phyloP scores from a whole-genome alignment of 2,329 filamentous ascomycete species.

The Arachnomyces sp. region DNA sequence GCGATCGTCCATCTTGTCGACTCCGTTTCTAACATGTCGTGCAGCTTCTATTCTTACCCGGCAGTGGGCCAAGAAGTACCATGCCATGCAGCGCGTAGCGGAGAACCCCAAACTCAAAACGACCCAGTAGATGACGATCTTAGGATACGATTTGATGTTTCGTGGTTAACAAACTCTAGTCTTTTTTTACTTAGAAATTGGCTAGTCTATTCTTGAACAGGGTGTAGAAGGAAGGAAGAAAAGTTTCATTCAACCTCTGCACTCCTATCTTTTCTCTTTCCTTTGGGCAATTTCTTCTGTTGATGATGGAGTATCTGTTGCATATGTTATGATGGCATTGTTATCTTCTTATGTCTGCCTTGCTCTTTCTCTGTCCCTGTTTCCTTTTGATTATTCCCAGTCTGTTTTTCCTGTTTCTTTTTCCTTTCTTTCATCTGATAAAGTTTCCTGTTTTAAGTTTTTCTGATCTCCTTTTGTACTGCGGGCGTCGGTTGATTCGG shows the following conservation, averaged over 20 bases:
- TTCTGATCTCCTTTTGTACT: no score
- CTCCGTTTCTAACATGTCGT: constrained; percentile 16
- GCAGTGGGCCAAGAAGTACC: constrained; percentile 83
- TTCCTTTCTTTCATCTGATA: constrained; percentile 12
- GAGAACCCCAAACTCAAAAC: constrained; percentile 27
- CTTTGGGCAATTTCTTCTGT: constrained; percentile 13
- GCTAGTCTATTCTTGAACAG: constrained; percentile 4
- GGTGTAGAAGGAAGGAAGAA: constrained; percentile 8
- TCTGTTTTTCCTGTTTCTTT: constrained; percentile 16
- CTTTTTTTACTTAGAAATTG: constrained; percentile 5
- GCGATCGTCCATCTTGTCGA: not conserved
- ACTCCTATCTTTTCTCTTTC: constrained; percentile 7
- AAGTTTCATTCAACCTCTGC: not conserved
- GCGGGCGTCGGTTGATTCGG: no score
- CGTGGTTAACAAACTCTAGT: constrained; percentile 4
- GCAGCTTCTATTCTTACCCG: constrained; percentile 83
- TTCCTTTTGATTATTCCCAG: constrained; percentile 19
- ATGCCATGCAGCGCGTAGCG: constrained; percentile 27
- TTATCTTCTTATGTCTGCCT: constrained; percentile 27
- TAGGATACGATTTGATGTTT: not conserved
- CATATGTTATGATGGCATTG: constrained; percentile 34
- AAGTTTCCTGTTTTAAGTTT: no score
- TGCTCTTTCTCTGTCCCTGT: constrained; percentile 24
- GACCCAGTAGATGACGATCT: constrained; percentile 21
- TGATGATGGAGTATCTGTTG: constrained; percentile 17